These are phyloP conservation scores for Datura wrightii DNA, from an alignment of 257 asterid genomes.

Conservation along the genomic window DNA sequence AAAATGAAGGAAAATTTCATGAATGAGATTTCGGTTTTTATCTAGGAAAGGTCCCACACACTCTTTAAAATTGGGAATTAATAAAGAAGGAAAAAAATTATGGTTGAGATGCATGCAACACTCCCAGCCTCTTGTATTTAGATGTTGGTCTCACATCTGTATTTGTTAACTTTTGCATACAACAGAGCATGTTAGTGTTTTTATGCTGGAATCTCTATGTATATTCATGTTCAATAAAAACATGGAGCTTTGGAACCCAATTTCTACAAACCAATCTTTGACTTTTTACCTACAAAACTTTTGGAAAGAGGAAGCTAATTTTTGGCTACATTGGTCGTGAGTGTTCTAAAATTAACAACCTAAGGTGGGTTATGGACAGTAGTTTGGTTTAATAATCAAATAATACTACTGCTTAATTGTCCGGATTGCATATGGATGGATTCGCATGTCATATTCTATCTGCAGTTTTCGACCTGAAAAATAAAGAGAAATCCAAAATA, in stretches of 20 bases:
- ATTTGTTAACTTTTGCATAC: not conserved
- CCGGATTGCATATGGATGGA: not conserved
- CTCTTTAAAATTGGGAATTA: not conserved
- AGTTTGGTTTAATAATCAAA: not conserved
- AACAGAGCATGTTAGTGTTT: not conserved
- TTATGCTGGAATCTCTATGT: not conserved
- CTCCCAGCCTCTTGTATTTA: not conserved
- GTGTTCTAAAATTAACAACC: not conserved
- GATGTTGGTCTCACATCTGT: not conserved
- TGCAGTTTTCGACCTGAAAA: not conserved
- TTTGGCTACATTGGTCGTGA: not conserved
- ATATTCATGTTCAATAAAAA: not conserved
- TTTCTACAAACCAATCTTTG: not conserved
- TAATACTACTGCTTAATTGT: not conserved
- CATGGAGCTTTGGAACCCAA: not conserved
- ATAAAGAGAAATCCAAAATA: not conserved
- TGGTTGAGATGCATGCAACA: not conserved
- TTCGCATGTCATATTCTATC: not conserved
- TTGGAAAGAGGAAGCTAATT: not conserved
- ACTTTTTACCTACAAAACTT: not conserved
- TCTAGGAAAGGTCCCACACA: not conserved
- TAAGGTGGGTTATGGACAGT: not conserved
- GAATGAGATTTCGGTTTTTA: not conserved
- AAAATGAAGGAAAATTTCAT: not conserved
- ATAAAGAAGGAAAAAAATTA: not conserved